Evolutionary conservation across 306 rosid genomes (phyloP), one percentile per base, ranked within the genome.

Genomic region (Styphnolobium japonicum): DNA sequence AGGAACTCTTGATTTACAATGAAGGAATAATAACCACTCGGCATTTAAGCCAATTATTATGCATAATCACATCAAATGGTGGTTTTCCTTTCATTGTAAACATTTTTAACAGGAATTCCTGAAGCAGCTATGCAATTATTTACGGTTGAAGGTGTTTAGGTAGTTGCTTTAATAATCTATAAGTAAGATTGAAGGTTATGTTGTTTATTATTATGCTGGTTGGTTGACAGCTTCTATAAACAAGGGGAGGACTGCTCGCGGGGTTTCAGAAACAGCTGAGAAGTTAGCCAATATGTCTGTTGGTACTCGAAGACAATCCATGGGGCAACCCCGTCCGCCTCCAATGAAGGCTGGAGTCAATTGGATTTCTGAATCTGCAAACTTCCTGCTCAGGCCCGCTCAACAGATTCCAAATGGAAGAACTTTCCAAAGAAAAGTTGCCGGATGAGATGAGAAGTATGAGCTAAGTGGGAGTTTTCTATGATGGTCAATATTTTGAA

Each of bases 321-420:
- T 87, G 48, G 91, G 76, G 60, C 94, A 86, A 75, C 75, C 86
- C 64, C 85, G 86, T 40, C 87, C 91, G 8, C 94, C 94, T 45
- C 83, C 92, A 9, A 88, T 92, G 97, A 94, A 89, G 82, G 90
- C 99, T 18, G 99, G 97, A 71, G 97, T 82, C 23, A 88, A 86
- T 23, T 93, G 98, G 99, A 77, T 75, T 55, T 86, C 93, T 14
- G 92, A 82, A 78, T 80, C 99, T 25, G 81, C 92, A 14, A 84
- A 90, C 84, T 71, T 87, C 84, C 86, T 86, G 78, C 83, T 86
- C 10, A 82, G 91, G 79, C 87, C 92, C 0, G 82, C 82, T 51
- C 92, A 81, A 36, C 95, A 81, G 80, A 81, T 91, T 77, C 86
- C 89, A 0, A 75, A 89, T 64, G 89, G 89, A 69, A 85, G 91